Evolutionary conservation across 1,284 basidiomycete genomes (phyloP).

Genomic region (Leccinum angustisporum): DNA sequence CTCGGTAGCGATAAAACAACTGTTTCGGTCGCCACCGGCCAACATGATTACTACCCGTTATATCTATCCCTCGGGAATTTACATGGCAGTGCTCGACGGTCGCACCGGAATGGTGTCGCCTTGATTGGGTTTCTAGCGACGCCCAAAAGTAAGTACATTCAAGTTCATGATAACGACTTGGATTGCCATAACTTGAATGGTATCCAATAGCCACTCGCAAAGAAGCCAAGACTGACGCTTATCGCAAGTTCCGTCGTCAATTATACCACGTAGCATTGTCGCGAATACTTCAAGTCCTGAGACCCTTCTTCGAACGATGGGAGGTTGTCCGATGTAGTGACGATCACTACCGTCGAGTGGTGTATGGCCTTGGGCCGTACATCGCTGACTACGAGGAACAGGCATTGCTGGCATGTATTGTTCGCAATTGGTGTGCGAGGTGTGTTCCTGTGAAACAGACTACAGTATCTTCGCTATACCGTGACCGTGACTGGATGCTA

Average conservation of each 20-base stretch:
- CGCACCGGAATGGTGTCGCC: background rate
- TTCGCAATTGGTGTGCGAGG: background rate
- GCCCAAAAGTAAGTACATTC: background rate
- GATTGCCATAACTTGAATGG: background rate
- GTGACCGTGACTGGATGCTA: background rate
- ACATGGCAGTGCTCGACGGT: background rate
- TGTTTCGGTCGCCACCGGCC: background rate
- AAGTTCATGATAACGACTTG: background rate
- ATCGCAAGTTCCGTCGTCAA: background rate
- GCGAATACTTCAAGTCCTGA: background rate
- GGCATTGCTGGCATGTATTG: background rate
- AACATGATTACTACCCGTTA: background rate
- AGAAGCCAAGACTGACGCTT: background rate
- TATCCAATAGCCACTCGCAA: background rate
- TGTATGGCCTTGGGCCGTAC: background rate
- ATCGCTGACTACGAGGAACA: background rate
- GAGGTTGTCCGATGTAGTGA: background rate
- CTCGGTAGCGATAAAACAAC: background rate
- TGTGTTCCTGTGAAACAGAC: background rate
- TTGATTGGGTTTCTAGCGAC: background rate
- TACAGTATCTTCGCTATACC: background rate
- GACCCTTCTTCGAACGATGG: background rate
- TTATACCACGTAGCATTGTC: background rate
- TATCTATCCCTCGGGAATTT: background rate
- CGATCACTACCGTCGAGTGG: background rate